phyloP scores from a whole-genome alignment of 169 alveolate genomes.

The Plasmodium fragile region DNA sequence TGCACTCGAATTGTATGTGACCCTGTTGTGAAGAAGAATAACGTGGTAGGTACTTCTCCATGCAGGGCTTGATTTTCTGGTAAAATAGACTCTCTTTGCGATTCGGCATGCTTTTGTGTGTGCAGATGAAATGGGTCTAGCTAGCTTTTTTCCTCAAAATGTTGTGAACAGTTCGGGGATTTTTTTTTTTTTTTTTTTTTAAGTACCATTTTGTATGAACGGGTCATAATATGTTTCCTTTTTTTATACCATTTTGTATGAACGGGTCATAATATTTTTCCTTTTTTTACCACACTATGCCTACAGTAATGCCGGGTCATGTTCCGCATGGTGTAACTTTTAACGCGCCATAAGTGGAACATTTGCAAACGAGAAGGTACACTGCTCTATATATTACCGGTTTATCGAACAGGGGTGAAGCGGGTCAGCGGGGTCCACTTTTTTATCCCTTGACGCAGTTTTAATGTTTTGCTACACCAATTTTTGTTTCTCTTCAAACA shows the following conservation, averaged over 20 bases:
- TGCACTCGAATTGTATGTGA: constrained; percentile 12
- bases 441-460: not conserved
- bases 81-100: constrained; percentile 35
- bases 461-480: not conserved
- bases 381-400: not conserved
- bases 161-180: not conserved
- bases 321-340: not conserved
- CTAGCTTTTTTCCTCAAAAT: not conserved
- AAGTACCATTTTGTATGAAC: not conserved
- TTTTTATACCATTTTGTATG: no score
- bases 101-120: constrained; percentile 16
- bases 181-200: no score
- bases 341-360: not conserved
- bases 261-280: not conserved
- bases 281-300: not conserved
- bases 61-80: constrained; percentile 33
- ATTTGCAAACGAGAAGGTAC: not conserved
- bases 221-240: not conserved
- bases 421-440: not conserved
- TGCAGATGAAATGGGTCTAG: not conserved
- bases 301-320: not conserved
- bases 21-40: constrained; percentile 10
- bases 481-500: no score
- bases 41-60: constrained; percentile 38
- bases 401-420: not conserved